These are phyloP conservation scores for Colletotrichum karsti DNA, from an alignment of 2,329 filamentous ascomycete species.

Conservation along the genomic window DNA sequence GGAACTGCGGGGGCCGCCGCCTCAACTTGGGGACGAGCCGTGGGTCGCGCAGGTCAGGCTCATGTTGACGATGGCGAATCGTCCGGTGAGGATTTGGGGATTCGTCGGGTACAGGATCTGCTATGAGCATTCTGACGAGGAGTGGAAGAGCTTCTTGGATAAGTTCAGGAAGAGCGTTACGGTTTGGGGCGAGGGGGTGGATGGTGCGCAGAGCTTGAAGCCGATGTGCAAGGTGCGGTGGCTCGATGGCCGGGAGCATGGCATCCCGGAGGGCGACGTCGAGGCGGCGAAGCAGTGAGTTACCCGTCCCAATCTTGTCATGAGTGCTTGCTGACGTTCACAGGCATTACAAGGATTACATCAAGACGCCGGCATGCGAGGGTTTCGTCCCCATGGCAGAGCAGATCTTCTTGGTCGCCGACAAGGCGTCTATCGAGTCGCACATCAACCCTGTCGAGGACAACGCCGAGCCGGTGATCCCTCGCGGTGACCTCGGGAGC, in stretches of 20 bases:
- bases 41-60: not conserved
- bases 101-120: slow-evolving; percentile 8
- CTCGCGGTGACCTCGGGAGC: slow-evolving; percentile 6
- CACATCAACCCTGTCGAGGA: slow-evolving; percentile 30
- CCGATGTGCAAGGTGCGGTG: slow-evolving; percentile 32
- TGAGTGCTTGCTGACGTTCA: not conserved
- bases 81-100: not conserved
- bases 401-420: slow-evolving; percentile 32
- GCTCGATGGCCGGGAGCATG: slow-evolving; percentile 31
- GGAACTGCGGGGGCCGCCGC: slow-evolving; percentile 3
- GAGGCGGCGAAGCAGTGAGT: slow-evolving; percentile 34
- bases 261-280: slow-evolving; percentile 29
- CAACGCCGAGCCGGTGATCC: slow-evolving; percentile 11
- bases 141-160: slow-evolving; percentile 4
- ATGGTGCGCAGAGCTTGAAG: slow-evolving; percentile 20
- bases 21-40: not conserved
- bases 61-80: not conserved
- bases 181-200: slow-evolving; percentile 18
- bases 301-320: not conserved
- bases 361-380: not conserved
- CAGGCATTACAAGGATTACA: slow-evolving; percentile 9
- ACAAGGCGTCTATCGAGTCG: slow-evolving; percentile 35
- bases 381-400: not conserved
- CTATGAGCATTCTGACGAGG: slow-evolving; percentile 21
- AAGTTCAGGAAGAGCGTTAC: slow-evolving; percentile 1